Evolutionary conservation across 305 asterid species (phyloP).

Genomic region (Fraxinus nigra): DNA sequence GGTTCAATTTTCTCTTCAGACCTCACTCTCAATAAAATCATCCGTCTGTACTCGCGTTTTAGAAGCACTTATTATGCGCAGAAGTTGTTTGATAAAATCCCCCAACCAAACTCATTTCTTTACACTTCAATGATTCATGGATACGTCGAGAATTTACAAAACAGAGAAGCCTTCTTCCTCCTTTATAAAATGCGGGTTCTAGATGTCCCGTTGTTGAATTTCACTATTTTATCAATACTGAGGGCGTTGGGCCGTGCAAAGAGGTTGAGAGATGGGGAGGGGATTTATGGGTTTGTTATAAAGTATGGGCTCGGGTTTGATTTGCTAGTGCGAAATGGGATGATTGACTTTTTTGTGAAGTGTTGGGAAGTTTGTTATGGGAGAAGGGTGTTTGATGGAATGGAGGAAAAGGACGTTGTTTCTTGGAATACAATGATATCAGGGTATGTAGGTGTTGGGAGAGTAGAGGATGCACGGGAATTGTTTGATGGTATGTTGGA

Average conservation of each 20-base stretch:
- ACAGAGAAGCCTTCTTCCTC: constrained; percentile 15
- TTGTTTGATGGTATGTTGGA: constrained; percentile 1
- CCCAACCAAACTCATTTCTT: constrained; percentile 21
- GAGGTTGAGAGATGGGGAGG: constrained; percentile 21
- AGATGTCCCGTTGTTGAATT: constrained; percentile 21
- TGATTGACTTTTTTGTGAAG: constrained; percentile 21
- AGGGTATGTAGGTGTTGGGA: constrained; percentile 14
- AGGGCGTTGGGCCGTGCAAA: constrained; percentile 24
- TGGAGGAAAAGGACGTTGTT: constrained; percentile 26
- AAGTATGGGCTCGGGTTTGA: constrained; percentile 22
- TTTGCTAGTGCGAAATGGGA: constrained; percentile 21
- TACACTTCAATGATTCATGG: constrained; percentile 32
- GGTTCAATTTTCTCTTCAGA: constrained; percentile 24
- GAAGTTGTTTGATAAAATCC: constrained; percentile 24
- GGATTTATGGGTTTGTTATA: constrained; percentile 15
- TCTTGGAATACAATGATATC: constrained; percentile 11
- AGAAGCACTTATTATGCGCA: constrained; percentile 10
- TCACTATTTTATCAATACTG: constrained; percentile 18
- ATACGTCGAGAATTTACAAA: constrained; percentile 21
- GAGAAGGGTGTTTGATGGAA: constrained; percentile 20
- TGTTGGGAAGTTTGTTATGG: constrained; percentile 22
- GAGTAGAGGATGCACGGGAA: constrained; percentile 9
- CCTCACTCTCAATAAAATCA: constrained; percentile 20
- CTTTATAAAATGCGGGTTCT: constrained; percentile 9
- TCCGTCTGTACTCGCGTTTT: constrained; percentile 12